These are phyloP conservation scores for Ploettnerulaceae sp. DNA, from an alignment of 2,329 filamentous ascomycete genomes.

Conservation along the genomic window DNA sequence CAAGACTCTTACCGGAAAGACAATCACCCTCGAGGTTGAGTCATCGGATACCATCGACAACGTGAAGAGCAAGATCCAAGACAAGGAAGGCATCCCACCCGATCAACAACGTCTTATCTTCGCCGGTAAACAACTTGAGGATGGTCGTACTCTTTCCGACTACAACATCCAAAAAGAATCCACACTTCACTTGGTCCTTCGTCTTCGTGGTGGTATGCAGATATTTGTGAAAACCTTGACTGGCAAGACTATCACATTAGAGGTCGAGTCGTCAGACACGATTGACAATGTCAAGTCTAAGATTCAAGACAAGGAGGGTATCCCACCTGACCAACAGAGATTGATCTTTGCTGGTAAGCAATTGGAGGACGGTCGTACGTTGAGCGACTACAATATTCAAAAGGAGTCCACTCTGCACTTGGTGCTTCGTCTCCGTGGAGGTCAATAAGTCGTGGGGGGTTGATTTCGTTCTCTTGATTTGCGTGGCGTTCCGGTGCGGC, in stretches of 20 bases:
- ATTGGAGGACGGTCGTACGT: conserved; percentile 68
- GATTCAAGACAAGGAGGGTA: conserved; percentile 69
- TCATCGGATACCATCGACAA: conserved; percentile 66
- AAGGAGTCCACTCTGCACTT: conserved; percentile 69
- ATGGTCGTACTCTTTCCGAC: conserved; percentile 75
- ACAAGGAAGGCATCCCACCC: conserved; percentile 67
- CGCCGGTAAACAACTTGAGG: conserved; percentile 67
- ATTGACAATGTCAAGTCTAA: conserved; percentile 69
- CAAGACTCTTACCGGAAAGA: conserved; percentile 67
- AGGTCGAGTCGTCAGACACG: conserved; percentile 64
- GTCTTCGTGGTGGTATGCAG: conserved; percentile 70
- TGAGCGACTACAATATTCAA: conserved; percentile 83
- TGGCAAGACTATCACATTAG: conserved; percentile 64
- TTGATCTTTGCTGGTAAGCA: conserved; percentile 69
- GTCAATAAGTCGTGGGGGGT: conserved; percentile 39
- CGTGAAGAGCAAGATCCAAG: conserved; percentile 66
- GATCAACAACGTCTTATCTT: conserved; percentile 69
- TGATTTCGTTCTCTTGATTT: conserved; percentile 10
- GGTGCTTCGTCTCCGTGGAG: conserved; percentile 66
- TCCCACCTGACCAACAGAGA: conserved; percentile 65
- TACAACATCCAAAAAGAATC: conserved; percentile 85
- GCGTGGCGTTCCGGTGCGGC: conserved; percentile 24
- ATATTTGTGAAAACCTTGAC: conserved; percentile 69
- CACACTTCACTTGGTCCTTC: conserved; percentile 65
- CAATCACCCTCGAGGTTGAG: conserved; percentile 64